Evolutionary conservation across 768 basidiomycete genomes (phyloP).

Genomic region (Mrakia blollopis): DNA sequence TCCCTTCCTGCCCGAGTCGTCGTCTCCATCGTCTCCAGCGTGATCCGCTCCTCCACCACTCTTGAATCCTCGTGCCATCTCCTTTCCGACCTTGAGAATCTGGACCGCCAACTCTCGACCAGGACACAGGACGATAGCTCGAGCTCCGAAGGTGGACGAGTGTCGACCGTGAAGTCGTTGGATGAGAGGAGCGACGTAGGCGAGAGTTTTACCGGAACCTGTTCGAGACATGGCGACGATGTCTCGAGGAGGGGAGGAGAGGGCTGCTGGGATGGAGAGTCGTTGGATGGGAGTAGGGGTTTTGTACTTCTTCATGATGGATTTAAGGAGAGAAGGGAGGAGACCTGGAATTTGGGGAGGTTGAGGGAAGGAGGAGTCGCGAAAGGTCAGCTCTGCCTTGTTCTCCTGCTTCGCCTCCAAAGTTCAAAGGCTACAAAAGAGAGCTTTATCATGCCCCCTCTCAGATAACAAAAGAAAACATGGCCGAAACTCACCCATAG

Average conservation of each 20-base stretch:
- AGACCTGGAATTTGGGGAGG: slow-evolving; percentile 54
- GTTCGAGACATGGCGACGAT: slow-evolving; percentile 98
- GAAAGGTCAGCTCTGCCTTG: slow-evolving; percentile 4
- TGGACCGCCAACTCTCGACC: slow-evolving; percentile 92
- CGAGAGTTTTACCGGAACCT: slow-evolving; percentile 94
- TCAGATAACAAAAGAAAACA: not conserved
- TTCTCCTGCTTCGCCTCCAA: not conserved
- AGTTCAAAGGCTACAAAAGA: not conserved
- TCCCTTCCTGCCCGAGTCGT: slow-evolving; percentile 54
- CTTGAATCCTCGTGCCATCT: slow-evolving; percentile 78
- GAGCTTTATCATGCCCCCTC: not conserved
- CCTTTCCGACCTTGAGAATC: slow-evolving; percentile 89
- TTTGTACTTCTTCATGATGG: slow-evolving; percentile 86
- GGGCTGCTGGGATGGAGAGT: slow-evolving; percentile 74
- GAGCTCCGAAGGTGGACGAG: slow-evolving; percentile 69
- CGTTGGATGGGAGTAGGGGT: slow-evolving; percentile 96
- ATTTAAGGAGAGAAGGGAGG: slow-evolving; percentile 72
- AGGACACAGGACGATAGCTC: slow-evolving; percentile 83
- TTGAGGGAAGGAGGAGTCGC: slow-evolving; percentile 3
- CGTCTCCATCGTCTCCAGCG: slow-evolving; percentile 58
- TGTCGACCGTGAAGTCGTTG: slow-evolving; percentile 80
- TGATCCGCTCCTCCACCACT: slow-evolving; percentile 55
- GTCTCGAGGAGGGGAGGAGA: slow-evolving; percentile 78
- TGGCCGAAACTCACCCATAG: slow-evolving; percentile 65
- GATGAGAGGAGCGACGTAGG: slow-evolving; percentile 87